Conservation (phyloP, 2,329 filamentous ascomycete species). For the Fusarium coicis region DNA sequence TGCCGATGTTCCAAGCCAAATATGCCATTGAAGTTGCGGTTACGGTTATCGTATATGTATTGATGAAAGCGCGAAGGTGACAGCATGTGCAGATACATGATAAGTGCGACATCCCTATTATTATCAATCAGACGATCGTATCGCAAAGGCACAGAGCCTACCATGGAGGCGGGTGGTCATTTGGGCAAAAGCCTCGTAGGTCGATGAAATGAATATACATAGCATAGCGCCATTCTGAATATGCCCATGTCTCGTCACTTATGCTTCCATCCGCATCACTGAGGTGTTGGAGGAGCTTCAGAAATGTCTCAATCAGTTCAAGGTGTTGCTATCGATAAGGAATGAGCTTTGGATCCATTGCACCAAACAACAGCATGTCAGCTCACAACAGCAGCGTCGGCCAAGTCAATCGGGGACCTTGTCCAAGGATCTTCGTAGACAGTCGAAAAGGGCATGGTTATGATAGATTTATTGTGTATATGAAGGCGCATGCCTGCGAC, state of each 20-base stretch:
- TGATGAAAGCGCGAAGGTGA: not conserved
- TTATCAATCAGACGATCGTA: accelerated
- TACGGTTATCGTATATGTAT: not conserved
- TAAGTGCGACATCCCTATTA: conserved; percentile 1
- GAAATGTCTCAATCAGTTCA: not conserved
- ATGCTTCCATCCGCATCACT: accelerated
- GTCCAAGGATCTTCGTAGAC: not conserved
- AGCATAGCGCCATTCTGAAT: conserved; percentile 12
- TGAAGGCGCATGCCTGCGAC: too few species aligned
- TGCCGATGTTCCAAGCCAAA: conserved; percentile 1
- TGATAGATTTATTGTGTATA: not conserved
- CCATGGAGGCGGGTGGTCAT: not conserved
- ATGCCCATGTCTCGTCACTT: not conserved
- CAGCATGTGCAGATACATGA: conserved; percentile 14
- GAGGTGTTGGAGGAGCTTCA: not conserved
- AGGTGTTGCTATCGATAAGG: not conserved
- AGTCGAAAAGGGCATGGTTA: not conserved
- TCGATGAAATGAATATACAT: conserved; percentile 7
- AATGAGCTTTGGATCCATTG: not conserved
- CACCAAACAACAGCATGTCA: not conserved
- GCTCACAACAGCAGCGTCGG: not conserved
- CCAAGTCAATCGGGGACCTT: not conserved
- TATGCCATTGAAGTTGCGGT: not conserved
- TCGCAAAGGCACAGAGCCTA: not conserved
- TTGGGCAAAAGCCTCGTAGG: not conserved